phyloP scores from a whole-genome alignment of 371 early-diverging fungal species.

The Mortierella sp. region DNA sequence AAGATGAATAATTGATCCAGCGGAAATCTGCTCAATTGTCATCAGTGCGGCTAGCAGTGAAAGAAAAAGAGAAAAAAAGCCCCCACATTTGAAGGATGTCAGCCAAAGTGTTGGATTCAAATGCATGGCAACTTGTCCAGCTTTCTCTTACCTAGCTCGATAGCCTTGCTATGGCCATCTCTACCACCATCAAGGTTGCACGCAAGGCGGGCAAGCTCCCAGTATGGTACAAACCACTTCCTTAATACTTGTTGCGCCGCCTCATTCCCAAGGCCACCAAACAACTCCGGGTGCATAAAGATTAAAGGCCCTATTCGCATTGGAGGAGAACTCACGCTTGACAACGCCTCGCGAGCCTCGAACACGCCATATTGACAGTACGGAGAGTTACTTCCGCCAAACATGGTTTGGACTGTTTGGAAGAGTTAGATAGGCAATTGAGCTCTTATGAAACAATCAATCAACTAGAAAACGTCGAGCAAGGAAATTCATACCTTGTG shows the following conservation, averaged over 20 bases:
- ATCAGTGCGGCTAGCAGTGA: slow-evolving; percentile 32
- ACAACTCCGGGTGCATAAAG: slow-evolving; percentile 36
- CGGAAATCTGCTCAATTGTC: slow-evolving; percentile 39
- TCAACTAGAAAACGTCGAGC: not conserved
- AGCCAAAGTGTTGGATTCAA: not conserved
- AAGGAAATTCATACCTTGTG: slow-evolving; percentile 11
- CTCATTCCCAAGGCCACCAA: slow-evolving; percentile 9
- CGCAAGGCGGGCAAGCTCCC: slow-evolving; percentile 22
- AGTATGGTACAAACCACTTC: slow-evolving; percentile 45
- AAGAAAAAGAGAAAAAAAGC: not conserved
- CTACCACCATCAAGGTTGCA: slow-evolving; percentile 38
- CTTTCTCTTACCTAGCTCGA: slow-evolving; percentile 41
- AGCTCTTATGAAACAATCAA: not conserved
- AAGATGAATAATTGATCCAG: slow-evolving; percentile 24
- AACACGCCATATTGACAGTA: slow-evolving; percentile 32
- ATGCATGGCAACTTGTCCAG: not conserved
- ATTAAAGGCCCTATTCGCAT: slow-evolving; percentile 48
- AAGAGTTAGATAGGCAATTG: not conserved
- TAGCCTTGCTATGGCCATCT: slow-evolving; percentile 18
- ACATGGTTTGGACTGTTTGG: slow-evolving; percentile 29
- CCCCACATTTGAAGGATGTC: not conserved
- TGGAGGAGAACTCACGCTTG: slow-evolving; percentile 28
- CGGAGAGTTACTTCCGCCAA: slow-evolving; percentile 44
- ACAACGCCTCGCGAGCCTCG: slow-evolving; percentile 13
- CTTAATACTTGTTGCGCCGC: slow-evolving; percentile 13